Percentiles rank a stretch among this genome's conserved stretches.
Evolutionary conservation across 2,329 filamentous ascomycete genomes (phyloP).

Genomic region (Gremmenia infestans): DNA sequence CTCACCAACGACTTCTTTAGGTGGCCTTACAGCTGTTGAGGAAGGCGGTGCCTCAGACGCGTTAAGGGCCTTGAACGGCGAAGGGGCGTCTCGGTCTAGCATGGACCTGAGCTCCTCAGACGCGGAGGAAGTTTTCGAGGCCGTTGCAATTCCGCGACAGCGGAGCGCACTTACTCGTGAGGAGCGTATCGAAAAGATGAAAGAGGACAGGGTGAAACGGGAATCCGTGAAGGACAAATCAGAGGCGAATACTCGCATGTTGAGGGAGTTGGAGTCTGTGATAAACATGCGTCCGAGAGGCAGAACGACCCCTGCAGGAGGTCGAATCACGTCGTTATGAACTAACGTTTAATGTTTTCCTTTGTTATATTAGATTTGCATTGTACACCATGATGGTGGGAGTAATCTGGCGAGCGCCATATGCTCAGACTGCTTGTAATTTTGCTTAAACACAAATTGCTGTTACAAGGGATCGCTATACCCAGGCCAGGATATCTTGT

Average conservation of each 20-base stretch:
- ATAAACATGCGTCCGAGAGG: conserved; percentile 55
- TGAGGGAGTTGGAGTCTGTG: conserved; percentile 86
- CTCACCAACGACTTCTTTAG: conserved; percentile 58
- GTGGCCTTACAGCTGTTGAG: conserved; percentile 58
- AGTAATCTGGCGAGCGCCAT: conserved; percentile 4
- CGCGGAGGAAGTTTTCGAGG: conserved; percentile 83
- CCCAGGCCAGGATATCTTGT: background rate
- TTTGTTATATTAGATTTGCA: conserved; percentile 2
- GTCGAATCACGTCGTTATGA: conserved; percentile 33
- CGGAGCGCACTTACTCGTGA: conserved; percentile 72
- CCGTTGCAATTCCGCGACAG: conserved; percentile 70
- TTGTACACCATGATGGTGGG: background rate
- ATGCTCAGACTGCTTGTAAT: conserved; percentile 8
- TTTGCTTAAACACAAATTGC: background rate
- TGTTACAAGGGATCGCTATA: background rate
- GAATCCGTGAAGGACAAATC: conserved; percentile 66
- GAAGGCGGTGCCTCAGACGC: conserved; percentile 64
- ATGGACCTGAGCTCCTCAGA: conserved; percentile 52
- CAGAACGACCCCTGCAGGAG: conserved; percentile 21
- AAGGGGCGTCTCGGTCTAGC: conserved; percentile 47
- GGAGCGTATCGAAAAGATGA: conserved; percentile 81
- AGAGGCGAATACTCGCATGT: conserved; percentile 83
- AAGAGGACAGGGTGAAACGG: conserved; percentile 76
- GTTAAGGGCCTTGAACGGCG: conserved; percentile 73
- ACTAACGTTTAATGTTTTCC: conserved; percentile 24